These are phyloP conservation scores for Aspergillus taichungensis DNA, from an alignment of 495 filamentous ascomycete species.

Conservation along the genomic window DNA sequence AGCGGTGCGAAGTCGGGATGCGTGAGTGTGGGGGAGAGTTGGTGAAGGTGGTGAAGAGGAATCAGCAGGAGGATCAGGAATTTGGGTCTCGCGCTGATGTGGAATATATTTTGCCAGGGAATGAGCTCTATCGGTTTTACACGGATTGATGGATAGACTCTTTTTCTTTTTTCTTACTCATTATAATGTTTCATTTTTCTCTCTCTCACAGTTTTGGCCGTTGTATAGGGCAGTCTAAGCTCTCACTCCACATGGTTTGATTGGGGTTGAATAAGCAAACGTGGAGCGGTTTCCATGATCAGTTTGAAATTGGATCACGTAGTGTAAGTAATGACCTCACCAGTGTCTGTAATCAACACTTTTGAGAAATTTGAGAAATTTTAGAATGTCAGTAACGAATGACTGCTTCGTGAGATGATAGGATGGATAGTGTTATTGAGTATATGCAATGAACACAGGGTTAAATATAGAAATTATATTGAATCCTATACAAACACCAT, in stretches of 20 bases:
- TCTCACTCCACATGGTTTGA: neutral
- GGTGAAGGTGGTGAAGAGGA: conserved; percentile 14
- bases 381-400: too few species aligned
- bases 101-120: conserved; percentile 18
- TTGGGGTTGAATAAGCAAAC: neutral
- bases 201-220: neutral
- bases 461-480: too few species aligned
- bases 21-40: conserved; percentile 18
- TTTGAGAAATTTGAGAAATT: too few species aligned
- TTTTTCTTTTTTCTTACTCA: neutral
- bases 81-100: conserved; percentile 31
- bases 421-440: too few species aligned
- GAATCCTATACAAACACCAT: too few species aligned
- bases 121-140: conserved; percentile 2
- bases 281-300: too few species aligned
- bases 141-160: neutral
- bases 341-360: too few species aligned
- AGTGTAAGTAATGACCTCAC: too few species aligned
- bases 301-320: too few species aligned
- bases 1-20: conserved; percentile 23
- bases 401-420: too few species aligned
- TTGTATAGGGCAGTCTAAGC: neutral
- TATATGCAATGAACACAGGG: too few species aligned
- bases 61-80: conserved; percentile 10
- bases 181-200: neutral